A percentile compares a stretch with the other conserved stretches of the same genome.
Evolutionary conservation across 371 early-diverging fungal genomes (phyloP).

Genomic region (Smittium culicis): DNA sequence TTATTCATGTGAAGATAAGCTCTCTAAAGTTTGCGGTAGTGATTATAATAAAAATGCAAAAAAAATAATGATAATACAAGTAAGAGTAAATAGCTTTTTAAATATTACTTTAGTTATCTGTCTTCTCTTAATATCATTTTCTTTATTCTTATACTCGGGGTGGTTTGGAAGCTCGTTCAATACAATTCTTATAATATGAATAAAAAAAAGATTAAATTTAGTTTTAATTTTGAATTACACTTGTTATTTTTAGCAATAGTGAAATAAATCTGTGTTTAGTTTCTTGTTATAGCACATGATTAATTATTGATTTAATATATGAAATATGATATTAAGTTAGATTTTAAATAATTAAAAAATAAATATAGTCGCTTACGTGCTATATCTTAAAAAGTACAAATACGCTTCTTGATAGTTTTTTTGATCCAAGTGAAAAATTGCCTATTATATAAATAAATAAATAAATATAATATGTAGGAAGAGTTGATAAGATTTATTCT

Average conservation of each 20-base stretch:
- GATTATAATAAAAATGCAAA: not conserved
- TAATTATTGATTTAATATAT: no score
- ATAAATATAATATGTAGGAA: no score
- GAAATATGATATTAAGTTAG: no score
- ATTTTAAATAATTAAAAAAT: not conserved
- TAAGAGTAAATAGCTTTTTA: constrained; percentile 3
- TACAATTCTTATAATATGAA: constrained; percentile 18
- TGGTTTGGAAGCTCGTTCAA: constrained; percentile 29
- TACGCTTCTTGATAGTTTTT: constrained; percentile 33
- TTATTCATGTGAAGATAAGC: not conserved
- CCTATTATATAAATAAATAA: no score
- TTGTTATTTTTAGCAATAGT: no score
- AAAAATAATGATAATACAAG: not conserved
- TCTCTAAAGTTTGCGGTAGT: not conserved
- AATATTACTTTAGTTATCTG: constrained; percentile 13
- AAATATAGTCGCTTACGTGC: constrained; percentile 2
- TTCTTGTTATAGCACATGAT: no score
- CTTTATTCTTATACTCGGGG: constrained; percentile 25
- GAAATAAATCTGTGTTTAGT: no score
- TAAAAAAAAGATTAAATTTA: constrained; percentile 1
- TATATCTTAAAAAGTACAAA: constrained; percentile 25
- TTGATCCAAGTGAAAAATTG: constrained; percentile 22
- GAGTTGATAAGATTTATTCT: no score
- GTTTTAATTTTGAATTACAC: no score
- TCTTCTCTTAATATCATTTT: constrained; percentile 19